Percentiles rank a stretch among this genome's conserved stretches.
Evolutionary conservation across 768 basidiomycete species (phyloP).

Genomic region (Russula vinacea): DNA sequence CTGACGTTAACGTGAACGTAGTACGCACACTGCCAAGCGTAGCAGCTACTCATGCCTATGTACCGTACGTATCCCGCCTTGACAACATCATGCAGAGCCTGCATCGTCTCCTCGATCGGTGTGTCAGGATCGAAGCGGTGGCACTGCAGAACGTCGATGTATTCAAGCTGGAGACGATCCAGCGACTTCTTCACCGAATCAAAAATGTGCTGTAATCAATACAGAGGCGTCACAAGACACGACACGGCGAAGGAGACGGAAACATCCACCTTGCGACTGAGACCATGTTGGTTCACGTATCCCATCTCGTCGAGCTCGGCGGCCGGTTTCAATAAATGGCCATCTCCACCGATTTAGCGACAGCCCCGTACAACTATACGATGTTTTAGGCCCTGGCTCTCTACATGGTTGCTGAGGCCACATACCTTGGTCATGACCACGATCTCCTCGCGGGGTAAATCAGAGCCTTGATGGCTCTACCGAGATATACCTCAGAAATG

Average conservation of each 20-base stretch:
- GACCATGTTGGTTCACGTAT: conserved; percentile 40
- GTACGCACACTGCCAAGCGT: conserved; percentile 35
- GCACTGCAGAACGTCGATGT: conserved; percentile 71
- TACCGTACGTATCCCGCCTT: conserved; percentile 40
- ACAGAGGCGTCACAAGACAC: conserved; percentile 2
- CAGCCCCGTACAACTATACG: conserved; percentile 5
- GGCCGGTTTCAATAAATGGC: background rate
- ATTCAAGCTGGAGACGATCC: conserved; percentile 67
- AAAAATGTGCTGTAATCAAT: conserved; percentile 59
- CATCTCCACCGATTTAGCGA: conserved; percentile 2
- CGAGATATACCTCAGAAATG: conserved; percentile 39
- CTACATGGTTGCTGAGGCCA: background rate
- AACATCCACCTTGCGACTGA: conserved; percentile 38
- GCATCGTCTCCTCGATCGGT: conserved; percentile 35
- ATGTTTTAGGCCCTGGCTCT: background rate
- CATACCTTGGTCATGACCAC: conserved; percentile 46
- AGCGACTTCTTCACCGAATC: conserved; percentile 60
- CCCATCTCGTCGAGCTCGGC: conserved; percentile 33
- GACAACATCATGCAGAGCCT: conserved; percentile 43
- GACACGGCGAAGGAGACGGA: background rate
- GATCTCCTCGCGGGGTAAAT: conserved; percentile 42
- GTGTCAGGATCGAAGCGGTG: conserved; percentile 40
- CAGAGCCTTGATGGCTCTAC: conserved; percentile 42
- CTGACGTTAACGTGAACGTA: background rate
- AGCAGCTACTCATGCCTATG: conserved; percentile 36